A percentile compares a stretch with the other conserved stretches of the same genome.
Conservation (phyloP, 2,329 filamentous ascomycete genomes). For the Colletotrichum nymphaeae region DNA sequence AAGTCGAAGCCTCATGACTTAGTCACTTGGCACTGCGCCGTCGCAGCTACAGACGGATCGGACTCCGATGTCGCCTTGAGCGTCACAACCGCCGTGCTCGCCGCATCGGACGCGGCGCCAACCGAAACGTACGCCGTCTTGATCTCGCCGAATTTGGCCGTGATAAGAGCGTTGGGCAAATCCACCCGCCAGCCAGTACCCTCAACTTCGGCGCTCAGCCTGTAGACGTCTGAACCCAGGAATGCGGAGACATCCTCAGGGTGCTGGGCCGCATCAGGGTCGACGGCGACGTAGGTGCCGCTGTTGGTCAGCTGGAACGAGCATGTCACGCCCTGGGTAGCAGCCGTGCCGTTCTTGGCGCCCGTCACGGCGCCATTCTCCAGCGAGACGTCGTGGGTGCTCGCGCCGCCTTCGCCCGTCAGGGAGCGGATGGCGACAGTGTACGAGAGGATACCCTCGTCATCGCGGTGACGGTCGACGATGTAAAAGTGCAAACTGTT, state of each 20-base stretch:
- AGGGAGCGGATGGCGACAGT: constrained; percentile 59
- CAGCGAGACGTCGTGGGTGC: constrained; percentile 50
- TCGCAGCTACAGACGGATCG: constrained; percentile 43
- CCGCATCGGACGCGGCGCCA: constrained; percentile 44
- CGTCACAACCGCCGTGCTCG: constrained; percentile 50
- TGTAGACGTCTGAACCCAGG: constrained; percentile 58
- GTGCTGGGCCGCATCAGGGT: constrained; percentile 37
- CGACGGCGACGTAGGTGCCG: constrained; percentile 46
- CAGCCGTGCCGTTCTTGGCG: constrained; percentile 39
- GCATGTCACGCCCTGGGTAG: constrained; percentile 53
- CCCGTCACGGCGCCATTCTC: constrained; percentile 46
- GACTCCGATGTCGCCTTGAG: constrained; percentile 60
- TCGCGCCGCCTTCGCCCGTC: constrained; percentile 46
- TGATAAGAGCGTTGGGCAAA: constrained; percentile 53
- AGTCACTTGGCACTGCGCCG: constrained; percentile 46
- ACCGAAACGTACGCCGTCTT: constrained; percentile 56
- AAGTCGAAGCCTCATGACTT: constrained; percentile 36
- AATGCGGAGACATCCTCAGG: constrained; percentile 51
- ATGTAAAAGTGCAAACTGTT: constrained; percentile 64
- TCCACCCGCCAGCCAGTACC: constrained; percentile 59
- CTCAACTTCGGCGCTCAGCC: constrained; percentile 55
- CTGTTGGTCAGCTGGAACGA: constrained; percentile 60
- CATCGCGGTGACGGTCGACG: constrained; percentile 54
- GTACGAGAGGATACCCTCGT: constrained; percentile 57
- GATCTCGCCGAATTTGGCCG: constrained; percentile 53